Percentiles rank a stretch among this genome's conserved stretches.
phyloP scores from a whole-genome alignment of 768 basidiomycete genomes.

The Leccinellum albellum region DNA sequence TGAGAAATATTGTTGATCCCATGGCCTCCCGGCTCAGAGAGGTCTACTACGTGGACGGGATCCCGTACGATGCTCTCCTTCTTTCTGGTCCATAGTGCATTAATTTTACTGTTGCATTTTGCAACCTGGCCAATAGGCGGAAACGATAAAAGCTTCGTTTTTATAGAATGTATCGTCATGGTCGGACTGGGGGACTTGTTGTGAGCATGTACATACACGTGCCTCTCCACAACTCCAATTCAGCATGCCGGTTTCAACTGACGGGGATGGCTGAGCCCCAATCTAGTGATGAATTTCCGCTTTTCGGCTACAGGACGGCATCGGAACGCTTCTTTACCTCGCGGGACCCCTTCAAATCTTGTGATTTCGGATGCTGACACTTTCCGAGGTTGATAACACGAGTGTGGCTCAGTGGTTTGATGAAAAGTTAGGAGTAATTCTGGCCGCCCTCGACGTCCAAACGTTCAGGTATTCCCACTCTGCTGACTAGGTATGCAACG shows the following conservation, averaged over 20 bases:
- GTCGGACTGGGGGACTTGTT: not conserved
- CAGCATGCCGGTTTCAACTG: not conserved
- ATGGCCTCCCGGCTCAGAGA: slow-evolving; percentile 30
- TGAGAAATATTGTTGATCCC: slow-evolving; percentile 77
- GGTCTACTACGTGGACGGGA: slow-evolving; percentile 29
- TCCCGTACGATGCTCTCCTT: slow-evolving; percentile 29
- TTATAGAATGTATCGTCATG: not conserved
- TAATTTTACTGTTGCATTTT: slow-evolving; percentile 4
- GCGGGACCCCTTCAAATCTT: too few relatives aligned
- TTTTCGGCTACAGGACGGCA: too few relatives aligned
- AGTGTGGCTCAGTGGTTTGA: too few relatives aligned
- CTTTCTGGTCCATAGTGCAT: slow-evolving; percentile 20
- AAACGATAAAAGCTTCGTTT: not conserved
- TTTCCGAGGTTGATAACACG: too few relatives aligned
- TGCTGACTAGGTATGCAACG: not conserved
- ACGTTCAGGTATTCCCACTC: too few relatives aligned
- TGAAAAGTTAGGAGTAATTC: too few relatives aligned
- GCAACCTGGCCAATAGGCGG: slow-evolving; percentile 3
- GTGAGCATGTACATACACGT: not conserved
- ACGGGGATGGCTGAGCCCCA: not conserved
- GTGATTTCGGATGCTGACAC: not conserved
- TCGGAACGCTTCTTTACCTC: too few relatives aligned
- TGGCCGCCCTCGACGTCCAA: too few relatives aligned
- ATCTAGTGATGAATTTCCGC: not conserved
- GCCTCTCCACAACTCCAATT: slow-evolving; percentile 2